Evolutionary conservation across 2,329 filamentous ascomycete genomes (phyloP).

Genomic region (Sarocladium strictum): DNA sequence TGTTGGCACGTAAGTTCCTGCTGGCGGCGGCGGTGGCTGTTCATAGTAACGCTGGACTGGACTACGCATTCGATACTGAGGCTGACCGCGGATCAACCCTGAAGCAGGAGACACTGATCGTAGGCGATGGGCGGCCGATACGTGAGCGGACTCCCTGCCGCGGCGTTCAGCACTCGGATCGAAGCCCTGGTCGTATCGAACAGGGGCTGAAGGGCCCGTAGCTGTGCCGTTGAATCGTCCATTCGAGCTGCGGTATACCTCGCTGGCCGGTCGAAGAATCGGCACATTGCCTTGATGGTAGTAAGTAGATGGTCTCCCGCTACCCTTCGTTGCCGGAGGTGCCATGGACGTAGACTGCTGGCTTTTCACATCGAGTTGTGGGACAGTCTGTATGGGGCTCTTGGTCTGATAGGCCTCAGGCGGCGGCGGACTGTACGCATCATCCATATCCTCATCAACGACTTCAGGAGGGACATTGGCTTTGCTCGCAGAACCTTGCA

Average conservation of each 20-base stretch:
- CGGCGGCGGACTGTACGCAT: conserved; percentile 2
- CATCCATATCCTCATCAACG: background rate
- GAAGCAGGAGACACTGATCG: background rate
- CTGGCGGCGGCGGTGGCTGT: conserved; percentile 2
- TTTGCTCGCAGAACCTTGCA: background rate
- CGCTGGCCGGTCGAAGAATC: conserved; percentile 20
- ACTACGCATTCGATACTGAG: conserved; percentile 12
- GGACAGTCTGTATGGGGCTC: background rate
- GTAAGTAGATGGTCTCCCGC: background rate
- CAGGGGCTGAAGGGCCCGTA: background rate
- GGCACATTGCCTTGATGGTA: conserved; percentile 14
- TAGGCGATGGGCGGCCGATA: background rate
- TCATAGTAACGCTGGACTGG: conserved; percentile 12
- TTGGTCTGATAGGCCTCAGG: conserved; percentile 7
- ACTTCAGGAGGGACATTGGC: too few species aligned
- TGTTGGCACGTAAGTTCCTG: background rate
- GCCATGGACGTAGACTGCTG: too few species aligned
- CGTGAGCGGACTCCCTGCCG: background rate
- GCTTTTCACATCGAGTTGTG: too few species aligned
- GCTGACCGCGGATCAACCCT: background rate
- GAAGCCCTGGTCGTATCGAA: background rate
- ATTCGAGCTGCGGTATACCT: conserved; percentile 23
- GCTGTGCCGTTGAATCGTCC: background rate
- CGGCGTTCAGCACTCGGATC: background rate
- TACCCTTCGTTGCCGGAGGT: too few species aligned